Evolutionary conservation across 192 early-diverging fungal genomes (phyloP), one percentile per base, ranked within the genome.

Genomic region (Allomyces macrogynus): DNA sequence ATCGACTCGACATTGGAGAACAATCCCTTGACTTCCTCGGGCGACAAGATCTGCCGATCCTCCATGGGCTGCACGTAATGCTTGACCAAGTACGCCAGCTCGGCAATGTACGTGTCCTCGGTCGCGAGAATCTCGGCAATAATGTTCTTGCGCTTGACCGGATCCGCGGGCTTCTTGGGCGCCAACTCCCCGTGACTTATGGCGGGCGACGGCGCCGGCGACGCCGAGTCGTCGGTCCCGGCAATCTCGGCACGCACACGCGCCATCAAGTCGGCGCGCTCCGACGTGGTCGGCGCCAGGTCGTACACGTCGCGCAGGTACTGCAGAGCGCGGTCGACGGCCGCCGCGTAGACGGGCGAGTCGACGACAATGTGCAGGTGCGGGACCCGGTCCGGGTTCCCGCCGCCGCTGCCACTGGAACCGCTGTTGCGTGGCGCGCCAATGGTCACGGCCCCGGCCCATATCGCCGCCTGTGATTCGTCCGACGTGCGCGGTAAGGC

Each of bases 1-100:
- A 93, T 88, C 12, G 82, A 81, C 43, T 88, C 83, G 42, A 93
- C 78, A 68, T 98, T 95, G 54, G 80, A 79, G 70, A 98, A 98
- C 32, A 91, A 74, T 14, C 74, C 71, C 7, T 75, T 71, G 61
- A 80, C 76, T 67, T 90, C 89, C 7, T 75, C 73, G 40, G 77
- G 66, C 22, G 77, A 75, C 64, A 85, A 71, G 12, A 81, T 67
- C 23, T 67, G 67, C 63, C 62, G 73, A 57, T 43, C 68, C 62
- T 2, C 16, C 10, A 68, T 69, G 0, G 77, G 75, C 0, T 67
- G 64, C 27, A 75, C 57, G 23, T 74, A 77, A 23, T 70, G 66
- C 24, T 3, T 7, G 5, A 89, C 77, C 42, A 93, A 70, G 43
- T 84, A 82, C 66, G 81, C 76, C 61, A 95, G 72, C 32, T 87